Conservation (phyloP, 2,329 filamentous ascomycete species). For the Aureobasidium sp. region DNA sequence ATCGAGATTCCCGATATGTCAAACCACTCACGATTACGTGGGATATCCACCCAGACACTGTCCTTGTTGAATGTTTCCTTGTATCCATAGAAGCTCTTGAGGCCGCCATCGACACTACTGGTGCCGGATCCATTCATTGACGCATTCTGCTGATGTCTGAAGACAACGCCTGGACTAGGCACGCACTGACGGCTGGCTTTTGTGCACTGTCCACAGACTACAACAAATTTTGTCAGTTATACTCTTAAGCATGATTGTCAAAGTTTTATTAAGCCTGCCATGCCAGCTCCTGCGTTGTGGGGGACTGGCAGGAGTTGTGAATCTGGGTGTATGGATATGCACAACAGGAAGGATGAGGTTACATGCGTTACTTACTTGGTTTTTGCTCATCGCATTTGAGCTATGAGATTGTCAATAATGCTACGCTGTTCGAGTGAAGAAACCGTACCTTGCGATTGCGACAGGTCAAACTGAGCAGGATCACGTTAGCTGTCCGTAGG, state of each 20-base stretch:
- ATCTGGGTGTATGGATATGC: too few relatives aligned
- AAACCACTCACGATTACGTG: slow-evolving; percentile 42
- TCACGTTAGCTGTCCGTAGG: neutral
- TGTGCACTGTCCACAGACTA: slow-evolving; percentile 48
- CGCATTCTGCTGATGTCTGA: slow-evolving; percentile 61
- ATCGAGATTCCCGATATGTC: neutral
- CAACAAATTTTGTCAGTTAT: neutral
- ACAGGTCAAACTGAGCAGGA: slow-evolving; percentile 23
- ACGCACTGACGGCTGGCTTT: slow-evolving; percentile 54
- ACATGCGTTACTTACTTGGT: slow-evolving; percentile 29
- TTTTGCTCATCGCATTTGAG: slow-evolving; percentile 58
- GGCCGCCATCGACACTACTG: slow-evolving; percentile 34
- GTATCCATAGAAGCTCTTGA: slow-evolving; percentile 57
- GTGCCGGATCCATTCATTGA: slow-evolving; percentile 51
- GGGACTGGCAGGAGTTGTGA: too few relatives aligned
- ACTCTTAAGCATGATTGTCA: neutral
- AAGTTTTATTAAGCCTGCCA: neutral
- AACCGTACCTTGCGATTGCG: slow-evolving; percentile 23
- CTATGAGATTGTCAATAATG: slow-evolving; percentile 25
- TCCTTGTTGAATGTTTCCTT: slow-evolving; percentile 56
- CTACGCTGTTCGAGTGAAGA: neutral
- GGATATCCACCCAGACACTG: slow-evolving; percentile 55
- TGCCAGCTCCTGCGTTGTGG: too few relatives aligned
- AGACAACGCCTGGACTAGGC: slow-evolving; percentile 55
- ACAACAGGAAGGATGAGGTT: too few relatives aligned